Base-by-base conservation (phyloP, 208 protist species). In the Wallacemonas sp. region DNA sequence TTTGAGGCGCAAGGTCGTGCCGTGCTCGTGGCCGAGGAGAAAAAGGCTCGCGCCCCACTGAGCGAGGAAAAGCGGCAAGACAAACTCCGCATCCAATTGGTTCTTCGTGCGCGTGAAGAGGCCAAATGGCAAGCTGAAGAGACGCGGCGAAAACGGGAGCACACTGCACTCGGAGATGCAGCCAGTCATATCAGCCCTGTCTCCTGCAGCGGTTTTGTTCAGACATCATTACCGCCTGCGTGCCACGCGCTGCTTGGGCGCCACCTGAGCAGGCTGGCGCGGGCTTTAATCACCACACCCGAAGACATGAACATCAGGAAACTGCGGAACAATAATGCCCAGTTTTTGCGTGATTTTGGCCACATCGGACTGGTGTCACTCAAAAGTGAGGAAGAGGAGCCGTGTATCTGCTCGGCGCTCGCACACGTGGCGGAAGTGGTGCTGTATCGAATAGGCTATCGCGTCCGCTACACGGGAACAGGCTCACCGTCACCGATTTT, bases 221-320 rank as follows among this genome's bases (percentile, higher is more conserved):
- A 58, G n/a, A 36, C 45, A 11, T 24, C 17, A 36, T 26, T 91
- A 30, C 69, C 72, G 19, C 47, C 56, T 28, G 31, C 38, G 31
- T 44, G 79, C 19, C 64, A 72, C 14, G 36, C 47, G 8, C 5
- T 27, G 1, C 28, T 90, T 3, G 72, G 65, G 0, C 31, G 12
- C 0, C 68, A 76, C 51, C 26, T 88, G 46, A 49, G 49, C 22
- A 42, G 77, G 1, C 79, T 96, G 3, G 74, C 81, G 31, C 54
- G 42, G 12, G 82, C 79, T 0, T 75, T 96, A 15, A 66, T 80
- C 30, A 68, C 64, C 36, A 80, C 85, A 0, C 90, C 90, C 9
- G 90, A 96, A 61, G 80, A 96, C 63, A 12, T 70, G 9, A 89
- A 90, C 49, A 91, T 94, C 63, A 73, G 90, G 1, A 66, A 67